Evolutionary conservation across 257 asterid species (phyloP).

Genomic region (Salvia rosmarinus): DNA sequence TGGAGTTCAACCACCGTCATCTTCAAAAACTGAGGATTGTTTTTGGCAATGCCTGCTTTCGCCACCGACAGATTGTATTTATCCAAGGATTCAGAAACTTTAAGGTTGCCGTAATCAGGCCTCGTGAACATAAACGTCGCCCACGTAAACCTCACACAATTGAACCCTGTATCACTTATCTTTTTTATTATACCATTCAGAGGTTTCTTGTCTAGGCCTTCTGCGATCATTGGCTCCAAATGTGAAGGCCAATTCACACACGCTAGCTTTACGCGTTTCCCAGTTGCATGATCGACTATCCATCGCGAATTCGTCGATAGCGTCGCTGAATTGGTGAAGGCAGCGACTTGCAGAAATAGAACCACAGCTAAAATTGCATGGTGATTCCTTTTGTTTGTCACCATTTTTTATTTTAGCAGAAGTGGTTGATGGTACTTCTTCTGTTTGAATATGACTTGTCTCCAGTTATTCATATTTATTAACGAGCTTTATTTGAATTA

Average conservation of each 20-base stretch:
- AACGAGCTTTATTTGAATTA: not conserved
- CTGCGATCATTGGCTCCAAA: conserved; percentile 58
- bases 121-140: conserved; percentile 68
- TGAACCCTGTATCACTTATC: conserved; percentile 51
- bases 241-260: conserved; percentile 68
- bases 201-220: conserved; percentile 67
- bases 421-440: not conserved
- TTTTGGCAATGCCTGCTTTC: conserved; percentile 40
- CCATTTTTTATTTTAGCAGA: not conserved
- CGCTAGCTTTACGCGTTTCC: conserved; percentile 57
- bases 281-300: conserved; percentile 48
- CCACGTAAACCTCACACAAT: conserved; percentile 78
- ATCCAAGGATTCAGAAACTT: conserved; percentile 45
- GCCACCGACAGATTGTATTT: conserved; percentile 47
- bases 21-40: conserved; percentile 51
- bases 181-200: conserved; percentile 33
- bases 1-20: conserved; percentile 48
- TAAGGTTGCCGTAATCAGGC: conserved; percentile 42
- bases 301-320: conserved; percentile 62
- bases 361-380: not conserved
- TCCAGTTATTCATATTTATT: not conserved
- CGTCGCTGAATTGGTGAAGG: conserved; percentile 38
- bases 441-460: not conserved
- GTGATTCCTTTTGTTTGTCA: not conserved
- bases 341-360: conserved; percentile 13